A percentile compares a stretch with the other conserved stretches of the same genome.
Conservation (phyloP, 345 rosid species). For the Populus pruinosa region DNA sequence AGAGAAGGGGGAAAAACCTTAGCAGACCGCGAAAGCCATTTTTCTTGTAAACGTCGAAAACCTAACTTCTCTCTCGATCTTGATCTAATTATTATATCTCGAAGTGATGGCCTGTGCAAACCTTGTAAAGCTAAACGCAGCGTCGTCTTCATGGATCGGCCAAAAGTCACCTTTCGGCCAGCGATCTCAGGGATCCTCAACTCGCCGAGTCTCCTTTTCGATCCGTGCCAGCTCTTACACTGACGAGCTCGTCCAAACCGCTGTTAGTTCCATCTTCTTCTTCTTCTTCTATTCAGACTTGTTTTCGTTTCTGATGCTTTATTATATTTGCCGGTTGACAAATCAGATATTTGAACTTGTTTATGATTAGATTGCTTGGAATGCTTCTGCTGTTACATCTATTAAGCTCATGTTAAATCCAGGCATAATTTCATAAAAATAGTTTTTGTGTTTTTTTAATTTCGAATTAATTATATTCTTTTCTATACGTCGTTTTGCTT, state of each 20-base stretch:
- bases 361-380: too few species aligned
- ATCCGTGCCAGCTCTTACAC: conserved; percentile 75
- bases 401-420: too few species aligned
- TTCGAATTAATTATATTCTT: too few species aligned
- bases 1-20: neutral
- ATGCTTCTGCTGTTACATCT: too few species aligned
- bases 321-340: neutral
- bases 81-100: neutral
- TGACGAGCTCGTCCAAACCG: conserved; percentile 89
- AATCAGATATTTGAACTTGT: neutral
- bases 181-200: conserved; percentile 21
- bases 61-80: neutral
- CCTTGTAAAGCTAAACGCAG: conserved; percentile 58
- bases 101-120: conserved; percentile 68
- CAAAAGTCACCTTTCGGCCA: conserved; percentile 47
- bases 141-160: conserved; percentile 72
- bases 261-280: conserved; percentile 47
- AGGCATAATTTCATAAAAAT: too few species aligned
- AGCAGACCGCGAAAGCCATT: neutral
- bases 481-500: too few species aligned
- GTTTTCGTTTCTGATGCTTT: neutral
- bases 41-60: neutral
- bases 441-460: too few species aligned
- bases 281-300: neutral
- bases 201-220: conserved; percentile 61